Evolutionary conservation across 352 stramenopile genomes (phyloP), one percentile per base, ranked within the genome.

Genomic region (Pythium folliculosum): DNA sequence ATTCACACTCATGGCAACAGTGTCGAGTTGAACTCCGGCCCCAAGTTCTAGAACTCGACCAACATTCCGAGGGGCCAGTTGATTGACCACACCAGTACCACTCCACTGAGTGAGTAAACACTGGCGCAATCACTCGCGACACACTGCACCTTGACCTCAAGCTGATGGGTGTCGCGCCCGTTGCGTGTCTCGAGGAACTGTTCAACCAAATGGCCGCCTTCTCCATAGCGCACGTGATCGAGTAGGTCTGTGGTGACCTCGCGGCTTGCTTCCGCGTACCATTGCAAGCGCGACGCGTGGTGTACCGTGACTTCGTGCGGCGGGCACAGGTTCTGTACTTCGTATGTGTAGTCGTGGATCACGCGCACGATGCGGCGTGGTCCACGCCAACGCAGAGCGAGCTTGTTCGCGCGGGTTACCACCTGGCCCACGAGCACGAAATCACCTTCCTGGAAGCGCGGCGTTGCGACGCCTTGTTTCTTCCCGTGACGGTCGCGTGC

Each of bases 141-240:
- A 51, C 44, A 32, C 48, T 53, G 27, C 48, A 23, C 27, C 27
- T 32, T 32, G 27, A 32, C 27, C 27, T 32, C 27, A 32, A 32
- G 27, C 27, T 32, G 27, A 5, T 32, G 27, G 27, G 27, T 5
- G 27, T 32, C 27, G 27, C 3, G 27, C 27, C 3, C 27, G 27
- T 32, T 32, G 27, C 27, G 27, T 5, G 27, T 32, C 27, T 32
- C 27, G 27, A 32, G 27, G 27, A 69, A 27, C 47, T 63, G 53
- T 30, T 72, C 56, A 9, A 75, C 63, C 0, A 72, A 35, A 23
- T 72, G 58, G 0, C 69, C 69, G 32, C 63, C 69, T 35, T 69
- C 69, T 19, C 5, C 32, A 43, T 72, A 58, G 2, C 38, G 38
- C 38, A 45, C 38, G 38, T 45, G 38, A 19, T 45, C 38, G 10